phyloP scores from a whole-genome alignment of 129 eudicot species.

The Artemisia tridentata region DNA sequence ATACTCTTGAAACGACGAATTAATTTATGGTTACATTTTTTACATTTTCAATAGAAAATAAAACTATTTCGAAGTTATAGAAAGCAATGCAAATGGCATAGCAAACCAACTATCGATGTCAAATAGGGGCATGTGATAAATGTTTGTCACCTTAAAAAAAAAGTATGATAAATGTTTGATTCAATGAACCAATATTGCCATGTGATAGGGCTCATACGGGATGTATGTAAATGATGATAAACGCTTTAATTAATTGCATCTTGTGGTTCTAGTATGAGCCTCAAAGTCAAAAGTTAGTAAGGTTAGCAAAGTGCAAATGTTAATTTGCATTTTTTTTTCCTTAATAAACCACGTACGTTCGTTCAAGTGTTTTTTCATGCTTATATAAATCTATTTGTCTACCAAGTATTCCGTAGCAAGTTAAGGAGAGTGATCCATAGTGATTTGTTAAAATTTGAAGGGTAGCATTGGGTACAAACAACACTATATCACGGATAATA shows the following conservation, averaged over 20 bases:
- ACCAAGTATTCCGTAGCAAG: no score
- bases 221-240: background rate
- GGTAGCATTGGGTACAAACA: background rate
- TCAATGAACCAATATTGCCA: conserved; percentile 16
- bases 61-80: background rate
- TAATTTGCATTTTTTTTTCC: background rate
- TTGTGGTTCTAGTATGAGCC: conserved; percentile 3
- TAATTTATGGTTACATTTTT: no score
- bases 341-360: background rate
- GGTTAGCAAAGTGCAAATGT: background rate
- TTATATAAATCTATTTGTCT: no score
- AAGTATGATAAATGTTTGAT: background rate
- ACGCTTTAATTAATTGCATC: background rate
- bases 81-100: background rate
- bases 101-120: conserved; percentile 15
- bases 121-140: conserved; percentile 1
- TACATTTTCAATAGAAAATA: background rate
- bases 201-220: conserved; percentile 9
- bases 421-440: background rate
- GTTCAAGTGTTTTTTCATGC: background rate
- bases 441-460: background rate
- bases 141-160: conserved; percentile 9
- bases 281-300: background rate
- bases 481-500: background rate
- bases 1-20: no score